These are phyloP conservation scores for Candida vartiovaarae DNA, from an alignment of 805 yeast genomes.

Conservation along the genomic window DNA sequence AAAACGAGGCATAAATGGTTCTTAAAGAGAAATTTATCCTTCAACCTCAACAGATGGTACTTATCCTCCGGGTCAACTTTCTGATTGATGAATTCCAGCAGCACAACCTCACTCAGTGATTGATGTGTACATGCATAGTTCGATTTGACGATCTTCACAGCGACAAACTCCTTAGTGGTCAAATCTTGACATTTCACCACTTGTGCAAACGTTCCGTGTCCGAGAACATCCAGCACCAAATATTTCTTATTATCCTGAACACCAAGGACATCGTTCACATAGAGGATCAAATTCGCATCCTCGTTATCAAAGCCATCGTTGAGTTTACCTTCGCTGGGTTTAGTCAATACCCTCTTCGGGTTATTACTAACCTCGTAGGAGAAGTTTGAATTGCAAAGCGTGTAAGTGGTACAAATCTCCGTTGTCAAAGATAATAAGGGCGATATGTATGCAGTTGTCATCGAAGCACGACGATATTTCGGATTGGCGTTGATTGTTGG, in stretches of 20 bases:
- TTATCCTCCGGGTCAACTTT: constrained; percentile 63
- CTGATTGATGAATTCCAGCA: constrained; percentile 73
- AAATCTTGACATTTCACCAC: constrained; percentile 87
- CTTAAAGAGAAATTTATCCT: constrained; percentile 87
- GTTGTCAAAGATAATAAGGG: constrained; percentile 79
- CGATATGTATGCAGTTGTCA: constrained; percentile 56
- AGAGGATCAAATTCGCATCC: constrained; percentile 83
- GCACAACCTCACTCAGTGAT: constrained; percentile 81
- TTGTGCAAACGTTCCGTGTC: constrained; percentile 98
- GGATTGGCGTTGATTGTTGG: constrained; percentile 60
- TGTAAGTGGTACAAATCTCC: constrained; percentile 70
- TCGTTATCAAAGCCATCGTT: constrained; percentile 86
- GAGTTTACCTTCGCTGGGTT: constrained; percentile 76
- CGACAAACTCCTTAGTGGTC: constrained; percentile 68
- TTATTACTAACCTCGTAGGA: constrained; percentile 78
- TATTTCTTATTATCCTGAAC: constrained; percentile 78
- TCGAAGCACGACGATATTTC: constrained; percentile 62
- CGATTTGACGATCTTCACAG: constrained; percentile 90
- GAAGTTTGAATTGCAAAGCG: constrained; percentile 79
- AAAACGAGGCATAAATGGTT: constrained; percentile 91
- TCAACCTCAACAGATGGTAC: constrained; percentile 68
- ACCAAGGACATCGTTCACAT: constrained; percentile 91
- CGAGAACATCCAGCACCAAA: constrained; percentile 82
- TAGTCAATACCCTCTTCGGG: constrained; percentile 88
- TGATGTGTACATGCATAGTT: constrained; percentile 89